Base-by-base conservation (phyloP, 345 rosid genomes). In the Acer negundo region DNA sequence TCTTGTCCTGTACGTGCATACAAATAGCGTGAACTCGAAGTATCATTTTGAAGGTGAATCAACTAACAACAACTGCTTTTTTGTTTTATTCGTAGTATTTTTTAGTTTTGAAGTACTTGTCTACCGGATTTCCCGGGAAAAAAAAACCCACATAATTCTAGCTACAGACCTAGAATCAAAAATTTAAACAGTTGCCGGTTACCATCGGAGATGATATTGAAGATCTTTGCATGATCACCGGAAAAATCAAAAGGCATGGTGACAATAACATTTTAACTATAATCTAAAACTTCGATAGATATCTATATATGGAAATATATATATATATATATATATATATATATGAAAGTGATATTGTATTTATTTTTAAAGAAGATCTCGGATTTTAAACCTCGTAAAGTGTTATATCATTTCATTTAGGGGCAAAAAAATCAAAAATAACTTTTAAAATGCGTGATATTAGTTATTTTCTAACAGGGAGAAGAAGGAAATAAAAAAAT, bases 1-100 rank as follows among this genome's bases (percentile, higher is more conserved):
- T 20, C 61, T 22, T 40, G 62, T 3, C 12, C 10, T 1, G 19
- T 70, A 67, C 80, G 80, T 55, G 75, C 22, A 1, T 0, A 0
- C 5, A 16, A 47, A 19, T 19, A 19, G n/a, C 77, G 62, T 7
- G 69, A 47, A 59, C 20, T 62, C 7, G 16, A 31, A n/a, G 51
- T n/a, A 44, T 1, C 5, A 47, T 62, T 28, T 47, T 23, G 15
- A 31, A 56, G 20, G 49, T 17, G 16, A 67, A 58, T n/a, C 69
- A 81, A 70, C 78, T 59, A 75, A 75, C 81, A 44, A 62, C 69
- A 77, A 81, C 80, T 22, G 63, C 76, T 75, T 78, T 74, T 71
- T 66, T 67, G 84, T 70, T 74, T 73, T 71, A 47, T 77, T 77
- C n/a, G 63, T 55, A 35, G 20, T 55, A 23, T 68, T 63, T 75